Percentiles rank a stretch among this genome's conserved stretches.
phyloP scores from a whole-genome alignment of 192 early-diverging fungal species.

The Martensiomyces pterosporus region DNA sequence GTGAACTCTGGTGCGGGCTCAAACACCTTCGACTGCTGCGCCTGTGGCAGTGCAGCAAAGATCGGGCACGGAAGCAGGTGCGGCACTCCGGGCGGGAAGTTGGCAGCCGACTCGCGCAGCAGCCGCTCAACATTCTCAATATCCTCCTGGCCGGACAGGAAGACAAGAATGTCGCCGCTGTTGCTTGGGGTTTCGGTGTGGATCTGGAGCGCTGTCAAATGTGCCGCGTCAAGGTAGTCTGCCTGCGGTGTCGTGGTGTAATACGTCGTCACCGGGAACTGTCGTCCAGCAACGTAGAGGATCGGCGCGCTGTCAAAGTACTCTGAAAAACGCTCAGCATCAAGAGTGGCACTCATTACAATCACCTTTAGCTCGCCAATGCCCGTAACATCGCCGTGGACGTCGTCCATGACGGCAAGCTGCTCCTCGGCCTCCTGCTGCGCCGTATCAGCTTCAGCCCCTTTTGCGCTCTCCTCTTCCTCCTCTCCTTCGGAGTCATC shows the following conservation, averaged over 20 bases:
- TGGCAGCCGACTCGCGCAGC: slow-evolving; percentile 49
- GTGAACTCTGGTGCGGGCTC: slow-evolving; percentile 76
- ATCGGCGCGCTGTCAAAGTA: slow-evolving; percentile 87
- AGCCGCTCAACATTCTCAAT: slow-evolving; percentile 89
- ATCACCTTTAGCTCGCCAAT: slow-evolving; percentile 76
- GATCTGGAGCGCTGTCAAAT: slow-evolving; percentile 83
- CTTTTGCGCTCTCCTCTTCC: not conserved
- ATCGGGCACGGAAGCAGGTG: slow-evolving; percentile 79
- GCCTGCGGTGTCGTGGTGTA: slow-evolving; percentile 73
- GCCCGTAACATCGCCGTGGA: slow-evolving; percentile 32
- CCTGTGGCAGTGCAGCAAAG: slow-evolving; percentile 87
- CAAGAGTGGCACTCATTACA: slow-evolving; percentile 95
- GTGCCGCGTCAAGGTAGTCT: slow-evolving; percentile 88
- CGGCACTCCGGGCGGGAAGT: slow-evolving; percentile 36
- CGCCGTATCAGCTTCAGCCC: too few relatives aligned
- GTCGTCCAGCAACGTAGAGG: slow-evolving; percentile 84
- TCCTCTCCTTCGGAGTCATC: too few relatives aligned
- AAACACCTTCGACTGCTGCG: slow-evolving; percentile 88
- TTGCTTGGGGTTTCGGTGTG: slow-evolving; percentile 72
- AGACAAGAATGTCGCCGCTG: slow-evolving; percentile 88
- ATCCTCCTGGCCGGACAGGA: slow-evolving; percentile 86
- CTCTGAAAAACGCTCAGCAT: slow-evolving; percentile 85
- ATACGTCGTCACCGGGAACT: slow-evolving; percentile 83
- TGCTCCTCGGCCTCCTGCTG: not conserved
- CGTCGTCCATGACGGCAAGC: slow-evolving; percentile 6